phyloP scores from a whole-genome alignment of 371 early-diverging fungal species.

The Mucor lusitanicus region DNA sequence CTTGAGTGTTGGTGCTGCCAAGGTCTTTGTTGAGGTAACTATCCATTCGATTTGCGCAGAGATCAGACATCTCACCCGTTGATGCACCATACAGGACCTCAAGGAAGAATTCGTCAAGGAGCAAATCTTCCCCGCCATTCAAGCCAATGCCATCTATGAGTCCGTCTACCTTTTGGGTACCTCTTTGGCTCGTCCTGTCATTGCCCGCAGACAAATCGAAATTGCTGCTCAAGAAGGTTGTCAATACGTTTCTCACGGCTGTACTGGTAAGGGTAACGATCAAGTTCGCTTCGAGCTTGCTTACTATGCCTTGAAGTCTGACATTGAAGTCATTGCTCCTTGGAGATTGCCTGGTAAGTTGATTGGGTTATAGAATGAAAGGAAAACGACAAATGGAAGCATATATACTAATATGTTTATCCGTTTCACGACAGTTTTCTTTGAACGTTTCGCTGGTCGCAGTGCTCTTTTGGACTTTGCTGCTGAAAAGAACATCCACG shows the following conservation, averaged over 20 bases:
- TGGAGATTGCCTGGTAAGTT: slow-evolving; percentile 88
- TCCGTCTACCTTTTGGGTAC: slow-evolving; percentile 95
- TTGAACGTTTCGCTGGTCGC: slow-evolving; percentile 93
- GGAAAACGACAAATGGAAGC: background rate
- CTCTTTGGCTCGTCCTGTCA: slow-evolving; percentile 95
- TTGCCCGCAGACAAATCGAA: slow-evolving; percentile 88
- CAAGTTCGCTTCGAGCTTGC: slow-evolving; percentile 98
- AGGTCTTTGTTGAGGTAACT: slow-evolving; percentile 90
- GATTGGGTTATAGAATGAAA: background rate
- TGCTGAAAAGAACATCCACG: slow-evolving; percentile 88
- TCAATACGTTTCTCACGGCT: slow-evolving; percentile 94
- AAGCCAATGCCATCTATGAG: slow-evolving; percentile 96
- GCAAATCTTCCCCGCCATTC: slow-evolving; percentile 90
- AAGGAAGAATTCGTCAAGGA: slow-evolving; percentile 92
- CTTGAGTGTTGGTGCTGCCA: slow-evolving; percentile 87
- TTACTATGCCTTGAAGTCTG: slow-evolving; percentile 92
- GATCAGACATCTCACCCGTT: background rate
- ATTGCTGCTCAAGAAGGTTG: slow-evolving; percentile 92
- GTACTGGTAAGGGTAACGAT: slow-evolving; percentile 99
- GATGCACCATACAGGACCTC: slow-evolving; percentile 63
- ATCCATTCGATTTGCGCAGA: background rate
- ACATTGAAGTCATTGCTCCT: slow-evolving; percentile 94
- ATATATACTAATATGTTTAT: background rate
- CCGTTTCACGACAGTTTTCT: slow-evolving; percentile 67
- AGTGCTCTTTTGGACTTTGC: slow-evolving; percentile 92